These are phyloP conservation scores for Diatrype stigma DNA, from an alignment of 2,329 filamentous ascomycete species.

Conservation along the genomic window DNA sequence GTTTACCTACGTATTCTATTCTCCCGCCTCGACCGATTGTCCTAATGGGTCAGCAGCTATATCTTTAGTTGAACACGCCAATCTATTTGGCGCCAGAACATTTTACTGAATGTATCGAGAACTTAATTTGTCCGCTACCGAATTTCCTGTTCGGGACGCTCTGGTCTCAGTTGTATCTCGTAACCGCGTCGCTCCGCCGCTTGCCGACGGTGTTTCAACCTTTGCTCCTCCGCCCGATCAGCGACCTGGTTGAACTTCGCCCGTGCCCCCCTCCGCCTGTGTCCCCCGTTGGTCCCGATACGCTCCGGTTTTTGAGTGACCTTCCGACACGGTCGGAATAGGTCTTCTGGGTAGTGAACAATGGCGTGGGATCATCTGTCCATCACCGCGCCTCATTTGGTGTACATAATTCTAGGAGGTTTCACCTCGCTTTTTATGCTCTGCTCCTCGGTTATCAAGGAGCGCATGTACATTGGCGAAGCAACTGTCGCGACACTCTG, in stretches of 20 bases:
- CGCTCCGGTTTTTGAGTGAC: conserved; percentile 1
- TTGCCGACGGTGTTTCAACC: conserved; percentile 11
- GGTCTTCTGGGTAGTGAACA: conserved; percentile 14
- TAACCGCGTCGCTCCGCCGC: conserved; percentile 11
- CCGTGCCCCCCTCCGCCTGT: too few relatives aligned
- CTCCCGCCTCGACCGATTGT: not conserved
- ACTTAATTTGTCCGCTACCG: conserved; percentile 15
- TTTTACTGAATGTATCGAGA: conserved; percentile 30
- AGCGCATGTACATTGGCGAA: conserved; percentile 97
- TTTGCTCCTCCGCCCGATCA: conserved; percentile 20
- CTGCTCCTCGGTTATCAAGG: conserved; percentile 96
- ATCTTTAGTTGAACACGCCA: not conserved
- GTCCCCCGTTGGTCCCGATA: not conserved
- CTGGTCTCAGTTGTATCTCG: conserved; percentile 16
- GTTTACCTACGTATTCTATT: not conserved
- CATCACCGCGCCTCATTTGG: conserved; percentile 93
- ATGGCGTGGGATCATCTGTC: conserved; percentile 80
- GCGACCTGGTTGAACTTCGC: conserved; percentile 18
- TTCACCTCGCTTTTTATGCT: conserved; percentile 99
- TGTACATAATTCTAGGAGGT: conserved; percentile 95
- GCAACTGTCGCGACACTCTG: conserved; percentile 88
- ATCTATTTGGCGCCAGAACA: conserved; percentile 20
- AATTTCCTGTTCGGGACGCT: conserved; percentile 21
- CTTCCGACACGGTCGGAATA: conserved; percentile 6
- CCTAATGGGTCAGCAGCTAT: not conserved